Conservation (phyloP, 2,329 filamentous ascomycete genomes). For the Canariomyces notabilis region DNA sequence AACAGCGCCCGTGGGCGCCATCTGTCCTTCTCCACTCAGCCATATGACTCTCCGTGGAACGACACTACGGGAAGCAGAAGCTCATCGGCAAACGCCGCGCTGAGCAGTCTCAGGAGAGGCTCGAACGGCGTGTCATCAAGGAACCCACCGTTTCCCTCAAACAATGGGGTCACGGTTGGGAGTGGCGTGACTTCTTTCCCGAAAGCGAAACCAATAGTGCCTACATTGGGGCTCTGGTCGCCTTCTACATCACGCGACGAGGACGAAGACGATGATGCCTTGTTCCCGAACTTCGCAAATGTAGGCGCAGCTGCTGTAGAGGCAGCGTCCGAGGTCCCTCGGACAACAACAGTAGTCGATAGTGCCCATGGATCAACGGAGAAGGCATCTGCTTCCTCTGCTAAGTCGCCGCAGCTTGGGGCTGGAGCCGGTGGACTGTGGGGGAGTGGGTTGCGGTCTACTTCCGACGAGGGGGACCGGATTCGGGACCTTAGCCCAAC, state of each 20-base stretch:
- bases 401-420: slow-evolving; percentile 29
- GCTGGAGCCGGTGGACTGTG: slow-evolving; percentile 40
- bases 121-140: slow-evolving; percentile 20
- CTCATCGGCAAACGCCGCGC: slow-evolving; percentile 40
- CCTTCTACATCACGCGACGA: slow-evolving; percentile 36
- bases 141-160: not conserved
- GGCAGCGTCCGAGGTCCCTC: not conserved
- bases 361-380: not conserved
- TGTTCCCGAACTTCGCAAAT: slow-evolving; percentile 48
- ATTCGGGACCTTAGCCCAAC: slow-evolving; percentile 41
- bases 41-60: slow-evolving; percentile 20
- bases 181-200: slow-evolving; percentile 35
- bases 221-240: slow-evolving; percentile 41
- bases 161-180: slow-evolving; percentile 36
- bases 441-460: slow-evolving; percentile 37
- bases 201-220: slow-evolving; percentile 31
- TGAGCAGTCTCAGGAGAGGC: slow-evolving; percentile 32
- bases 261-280: slow-evolving; percentile 46
- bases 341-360: not conserved
- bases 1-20: slow-evolving; percentile 37
- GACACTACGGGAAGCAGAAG: slow-evolving; percentile 36
- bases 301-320: slow-evolving; percentile 1
- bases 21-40: slow-evolving; percentile 35
- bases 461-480: slow-evolving; percentile 42
- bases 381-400: not conserved